Base-by-base conservation (phyloP, 2,329 filamentous ascomycete genomes). In the Thelonectria rubi region DNA sequence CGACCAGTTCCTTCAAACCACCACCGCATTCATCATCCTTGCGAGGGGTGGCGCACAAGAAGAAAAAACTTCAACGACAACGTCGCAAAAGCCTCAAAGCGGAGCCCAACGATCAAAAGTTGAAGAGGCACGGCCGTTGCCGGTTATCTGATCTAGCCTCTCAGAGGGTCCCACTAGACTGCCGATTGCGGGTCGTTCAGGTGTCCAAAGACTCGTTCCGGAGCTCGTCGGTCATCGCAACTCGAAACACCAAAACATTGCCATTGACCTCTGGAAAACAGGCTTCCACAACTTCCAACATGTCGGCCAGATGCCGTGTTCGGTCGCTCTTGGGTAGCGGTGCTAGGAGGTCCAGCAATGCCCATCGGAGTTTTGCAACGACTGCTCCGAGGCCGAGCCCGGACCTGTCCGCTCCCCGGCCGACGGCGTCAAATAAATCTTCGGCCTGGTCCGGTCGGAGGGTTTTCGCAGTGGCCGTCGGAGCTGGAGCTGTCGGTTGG, bases 401-500 rank as follows among this genome's bases (percentile, higher is more conserved):
- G 20, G 62, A 64, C 42, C 50, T 49, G 45, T 55, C 54, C n/a
- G 56, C 20, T 12, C 34, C 50, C 46, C 46, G 52, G 37, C 54
- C 54, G 40, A 48, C 57, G n/a, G 55, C 17, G 21, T 34, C 63
- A 9, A 51, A 39, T 18, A 49, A 62, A 37, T 24, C 60, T 11
- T 60, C 59, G 45, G 65, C 65, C 48, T 75, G 72, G 73, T 70
- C 72, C 8, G 65, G 76, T 5, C 67, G 72, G 21, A 74, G 72
- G 3, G 77, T 81, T 3, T 65, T 79, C 26, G 76, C 73, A 15
- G 69, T 80, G 24, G 79, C 79, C n/a, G 68, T 72, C 5, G 76
- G 72, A 1, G 76, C 81, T 15, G 78, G 78, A 12, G 63, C 77
- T 50, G 54, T 76, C 45, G 81, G 80, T 20, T 82, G 79, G 79